Percentiles rank a stretch among this genome's conserved stretches.
phyloP scores from a whole-genome alignment of 768 basidiomycete species.

The Mycena rebaudengoi region DNA sequence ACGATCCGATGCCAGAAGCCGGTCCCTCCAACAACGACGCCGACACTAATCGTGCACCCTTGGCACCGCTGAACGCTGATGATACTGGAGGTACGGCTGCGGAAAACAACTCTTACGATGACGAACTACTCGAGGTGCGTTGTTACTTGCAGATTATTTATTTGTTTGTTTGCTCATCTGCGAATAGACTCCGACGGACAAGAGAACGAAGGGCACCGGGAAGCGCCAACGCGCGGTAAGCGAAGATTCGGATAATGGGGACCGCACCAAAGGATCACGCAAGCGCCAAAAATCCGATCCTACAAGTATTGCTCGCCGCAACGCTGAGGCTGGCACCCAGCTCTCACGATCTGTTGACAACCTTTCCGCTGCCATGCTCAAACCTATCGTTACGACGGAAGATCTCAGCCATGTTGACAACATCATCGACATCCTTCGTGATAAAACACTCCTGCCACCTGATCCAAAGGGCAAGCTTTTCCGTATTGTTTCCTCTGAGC shows the following conservation, averaged over 20 bases:
- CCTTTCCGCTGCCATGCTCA: neutral
- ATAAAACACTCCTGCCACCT: neutral
- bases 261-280: neutral
- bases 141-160: too few relatives aligned
- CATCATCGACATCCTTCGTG: neutral
- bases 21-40: neutral
- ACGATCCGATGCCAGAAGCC: neutral
- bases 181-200: neutral
- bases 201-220: neutral
- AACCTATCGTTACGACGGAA: neutral
- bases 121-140: too few relatives aligned
- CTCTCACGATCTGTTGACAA: neutral
- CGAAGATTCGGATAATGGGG: neutral
- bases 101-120: too few relatives aligned
- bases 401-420: neutral
- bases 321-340: too few relatives aligned
- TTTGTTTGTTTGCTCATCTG: neutral
- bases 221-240: neutral
- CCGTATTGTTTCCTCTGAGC: neutral
- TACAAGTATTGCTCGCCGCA: neutral
- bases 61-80: too few relatives aligned
- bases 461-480: neutral
- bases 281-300: neutral
- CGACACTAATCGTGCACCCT: too few relatives aligned
- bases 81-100: too few relatives aligned